Evolutionary conservation across 306 rosid genomes (phyloP), one percentile per base, ranked within the genome.

Genomic region (Senna siamea): DNA sequence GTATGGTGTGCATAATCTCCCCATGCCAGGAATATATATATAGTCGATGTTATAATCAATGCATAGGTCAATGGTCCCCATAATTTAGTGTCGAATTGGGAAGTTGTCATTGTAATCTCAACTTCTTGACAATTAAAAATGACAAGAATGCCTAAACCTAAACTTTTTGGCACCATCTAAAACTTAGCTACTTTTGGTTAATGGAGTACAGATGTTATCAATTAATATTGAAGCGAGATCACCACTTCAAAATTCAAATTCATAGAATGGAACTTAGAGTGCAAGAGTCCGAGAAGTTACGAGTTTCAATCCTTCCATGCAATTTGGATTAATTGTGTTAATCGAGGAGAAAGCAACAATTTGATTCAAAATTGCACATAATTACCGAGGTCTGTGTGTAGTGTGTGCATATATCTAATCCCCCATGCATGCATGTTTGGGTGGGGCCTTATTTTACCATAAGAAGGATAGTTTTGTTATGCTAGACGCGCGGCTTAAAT

Each of bases 391-490:
- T 60, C 66, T 34, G 22, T 38, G n/a, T n/a, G n/a, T n/a, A n/a
- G n/a, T n/a, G n/a, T 26, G 30, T 26, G 30, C 30, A 26, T 26
- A 26, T n/a, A 26, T 26, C 30, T 77, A 74, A 11, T 61, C 53
- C 60, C 56, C 59, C 53, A 40, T 53, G 84, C 60, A 48, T 26
- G 12, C 53, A 40, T 53, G 84, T 66, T 55, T 26, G 12, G 4
- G 57, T 18, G 7, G 68, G 77, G 62, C 59, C 70, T 72, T 41
- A 85, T 77, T 79, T 15, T 22, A 60, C 78, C 14, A 62, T 40
- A 76, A 74, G 46, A 80, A 75, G 74, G 38, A 40, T 82, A 72
- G 53, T 73, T 60, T 74, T 79, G 79, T 66, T 56, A 41, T 55
- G 69, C 67, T 61, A 81, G 78, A 79, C 48, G 35, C 5, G 37